Percentiles rank a stretch among this genome's conserved stretches.
Conservation (phyloP, 176 grass and related monocot genomes). For the Leersia perrieri region DNA sequence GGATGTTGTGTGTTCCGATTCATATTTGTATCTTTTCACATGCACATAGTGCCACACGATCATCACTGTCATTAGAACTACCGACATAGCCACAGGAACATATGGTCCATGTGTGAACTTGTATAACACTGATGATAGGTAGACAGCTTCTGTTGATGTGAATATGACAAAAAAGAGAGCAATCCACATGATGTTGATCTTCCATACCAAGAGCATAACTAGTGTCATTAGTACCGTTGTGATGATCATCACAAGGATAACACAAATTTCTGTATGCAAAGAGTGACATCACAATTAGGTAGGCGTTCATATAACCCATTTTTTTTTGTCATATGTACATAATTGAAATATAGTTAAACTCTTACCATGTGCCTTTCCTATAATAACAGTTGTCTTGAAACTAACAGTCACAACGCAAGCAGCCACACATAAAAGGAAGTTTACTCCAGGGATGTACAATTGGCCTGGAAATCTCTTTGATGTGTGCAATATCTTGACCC, state of each 20-base stretch:
- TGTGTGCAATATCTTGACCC: conserved; percentile 45
- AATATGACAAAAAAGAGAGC: conserved; percentile 25
- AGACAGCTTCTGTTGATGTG: conserved; percentile 26
- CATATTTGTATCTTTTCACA: conserved; percentile 36
- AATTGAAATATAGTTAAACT: neutral
- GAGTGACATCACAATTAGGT: neutral
- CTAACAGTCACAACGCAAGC: conserved; percentile 25
- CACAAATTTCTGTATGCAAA: conserved; percentile 38
- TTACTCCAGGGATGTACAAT: conserved; percentile 51
- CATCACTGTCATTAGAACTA: conserved; percentile 38
- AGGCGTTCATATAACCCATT: neutral
- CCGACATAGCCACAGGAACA: conserved; percentile 32
- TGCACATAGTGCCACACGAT: conserved; percentile 47
- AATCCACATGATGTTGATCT: conserved; percentile 20
- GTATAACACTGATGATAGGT: conserved; percentile 45
- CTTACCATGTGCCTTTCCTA: conserved; percentile 54
- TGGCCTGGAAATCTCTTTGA: conserved; percentile 39
- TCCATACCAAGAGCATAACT: conserved; percentile 56
- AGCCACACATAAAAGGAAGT: conserved; percentile 37
- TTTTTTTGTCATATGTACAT: neutral
- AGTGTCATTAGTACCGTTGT: conserved; percentile 44
- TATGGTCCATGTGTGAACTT: conserved; percentile 58
- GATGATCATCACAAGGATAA: conserved; percentile 53
- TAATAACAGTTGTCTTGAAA: conserved; percentile 49
- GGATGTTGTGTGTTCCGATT: conserved; percentile 32